Evolutionary conservation across 2,329 filamentous ascomycete species (phyloP).

Genomic region (Aspergillus calidoustus): DNA sequence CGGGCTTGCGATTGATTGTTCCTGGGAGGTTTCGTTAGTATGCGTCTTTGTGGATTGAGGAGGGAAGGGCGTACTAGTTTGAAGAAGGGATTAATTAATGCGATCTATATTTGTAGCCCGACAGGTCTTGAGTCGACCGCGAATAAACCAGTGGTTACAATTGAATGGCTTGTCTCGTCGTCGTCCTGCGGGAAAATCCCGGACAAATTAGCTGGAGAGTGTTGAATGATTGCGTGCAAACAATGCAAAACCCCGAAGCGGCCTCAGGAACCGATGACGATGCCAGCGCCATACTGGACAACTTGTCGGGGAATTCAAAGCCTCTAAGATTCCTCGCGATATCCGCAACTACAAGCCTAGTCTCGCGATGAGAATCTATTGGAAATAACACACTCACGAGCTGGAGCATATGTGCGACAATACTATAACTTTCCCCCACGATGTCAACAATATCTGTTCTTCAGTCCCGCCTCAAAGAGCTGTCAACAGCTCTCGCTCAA

Average conservation of each 20-base stretch:
- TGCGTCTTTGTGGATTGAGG: not conserved
- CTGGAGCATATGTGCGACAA: not conserved
- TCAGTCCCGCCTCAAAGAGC: slow-evolving; percentile 54
- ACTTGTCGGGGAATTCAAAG: slow-evolving; percentile 16
- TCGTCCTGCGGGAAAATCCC: slow-evolving; percentile 12
- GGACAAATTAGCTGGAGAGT: slow-evolving; percentile 8
- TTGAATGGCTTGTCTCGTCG: slow-evolving; percentile 2
- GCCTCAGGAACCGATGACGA: slow-evolving; percentile 37
- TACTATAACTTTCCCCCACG: not conserved
- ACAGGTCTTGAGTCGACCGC: not conserved
- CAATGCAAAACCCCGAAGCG: slow-evolving; percentile 32
- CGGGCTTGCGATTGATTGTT: not conserved
- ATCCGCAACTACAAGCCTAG: slow-evolving; percentile 2
- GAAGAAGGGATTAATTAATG: not conserved
- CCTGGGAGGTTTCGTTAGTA: not conserved
- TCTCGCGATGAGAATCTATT: not conserved
- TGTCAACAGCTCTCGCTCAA: slow-evolving; percentile 59
- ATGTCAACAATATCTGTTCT: slow-evolving; percentile 50
- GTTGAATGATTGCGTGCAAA: slow-evolving; percentile 28
- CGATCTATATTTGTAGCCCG: too few species aligned
- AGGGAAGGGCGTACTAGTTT: not conserved
- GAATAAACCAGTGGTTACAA: not conserved
- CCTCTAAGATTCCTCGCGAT: slow-evolving; percentile 2
- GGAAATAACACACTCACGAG: not conserved
- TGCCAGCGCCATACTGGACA: slow-evolving; percentile 21